Conservation (phyloP, 1,284 basidiomycete species). For the Apiotrichum gracile region DNA sequence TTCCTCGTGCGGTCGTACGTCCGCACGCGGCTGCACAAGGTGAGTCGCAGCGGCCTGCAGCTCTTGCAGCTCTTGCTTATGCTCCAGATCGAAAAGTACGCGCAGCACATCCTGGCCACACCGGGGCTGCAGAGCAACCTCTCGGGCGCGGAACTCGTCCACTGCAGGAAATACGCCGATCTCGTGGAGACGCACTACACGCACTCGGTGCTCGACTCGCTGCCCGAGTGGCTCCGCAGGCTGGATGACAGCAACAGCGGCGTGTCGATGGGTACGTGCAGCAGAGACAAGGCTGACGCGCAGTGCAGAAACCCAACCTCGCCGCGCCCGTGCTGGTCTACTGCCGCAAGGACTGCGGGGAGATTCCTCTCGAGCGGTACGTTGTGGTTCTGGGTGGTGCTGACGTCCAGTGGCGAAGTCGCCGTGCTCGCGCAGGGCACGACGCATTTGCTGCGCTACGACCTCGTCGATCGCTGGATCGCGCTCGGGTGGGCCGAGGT, state of each 20-base stretch:
- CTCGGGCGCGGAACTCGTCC: slow-evolving; percentile 70
- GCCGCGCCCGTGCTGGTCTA: slow-evolving; percentile 70
- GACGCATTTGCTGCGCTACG: slow-evolving; percentile 46
- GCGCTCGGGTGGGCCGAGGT: slow-evolving; percentile 45
- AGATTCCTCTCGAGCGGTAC: slow-evolving; percentile 66
- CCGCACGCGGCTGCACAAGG: slow-evolving; percentile 78
- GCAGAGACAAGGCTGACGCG: background rate
- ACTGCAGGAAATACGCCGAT: slow-evolving; percentile 69
- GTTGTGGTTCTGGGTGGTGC: slow-evolving; percentile 26
- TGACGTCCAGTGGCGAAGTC: slow-evolving; percentile 32
- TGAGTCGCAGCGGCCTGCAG: slow-evolving; percentile 38
- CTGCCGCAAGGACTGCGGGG: slow-evolving; percentile 63
- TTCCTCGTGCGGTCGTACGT: slow-evolving; percentile 82
- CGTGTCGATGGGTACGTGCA: slow-evolving; percentile 65
- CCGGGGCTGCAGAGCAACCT: slow-evolving; percentile 64
- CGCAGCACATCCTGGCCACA: slow-evolving; percentile 65
- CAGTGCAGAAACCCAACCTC: slow-evolving; percentile 71
- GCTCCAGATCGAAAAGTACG: slow-evolving; percentile 73
- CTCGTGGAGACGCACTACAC: slow-evolving; percentile 68
- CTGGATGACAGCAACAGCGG: slow-evolving; percentile 59
- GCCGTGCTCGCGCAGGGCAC: slow-evolving; percentile 39
- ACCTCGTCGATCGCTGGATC: slow-evolving; percentile 43
- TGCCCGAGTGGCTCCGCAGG: slow-evolving; percentile 66
- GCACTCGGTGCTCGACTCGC: slow-evolving; percentile 65
- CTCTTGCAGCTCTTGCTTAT: background rate